Evolutionary conservation across 306 rosid species (phyloP).

Genomic region (Inga leiocalycina): DNA sequence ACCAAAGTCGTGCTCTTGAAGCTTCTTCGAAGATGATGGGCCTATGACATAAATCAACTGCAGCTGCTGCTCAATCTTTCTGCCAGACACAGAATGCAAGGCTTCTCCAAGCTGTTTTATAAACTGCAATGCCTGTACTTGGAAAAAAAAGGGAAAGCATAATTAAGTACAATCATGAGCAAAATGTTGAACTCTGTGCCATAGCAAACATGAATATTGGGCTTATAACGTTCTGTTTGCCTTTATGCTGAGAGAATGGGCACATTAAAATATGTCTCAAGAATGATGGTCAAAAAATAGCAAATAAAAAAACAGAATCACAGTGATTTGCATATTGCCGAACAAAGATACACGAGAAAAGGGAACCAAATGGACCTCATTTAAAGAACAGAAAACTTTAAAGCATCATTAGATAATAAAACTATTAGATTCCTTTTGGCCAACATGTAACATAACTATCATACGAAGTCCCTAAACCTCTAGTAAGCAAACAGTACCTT

Average conservation of each 20-base stretch:
- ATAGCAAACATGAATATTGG: conserved; percentile 21
- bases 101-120: conserved; percentile 84
- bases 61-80: conserved; percentile 44
- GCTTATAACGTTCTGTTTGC: background rate
- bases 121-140: conserved; percentile 78
- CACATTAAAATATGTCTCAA: conserved; percentile 17
- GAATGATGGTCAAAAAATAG: conserved; percentile 1
- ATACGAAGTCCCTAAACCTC: conserved; percentile 4
- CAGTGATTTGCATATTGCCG: background rate
- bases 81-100: conserved; percentile 69
- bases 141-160: conserved; percentile 38
- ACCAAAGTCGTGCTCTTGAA: conserved; percentile 79
- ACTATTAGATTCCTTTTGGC: background rate
- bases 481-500: conserved; percentile 9
- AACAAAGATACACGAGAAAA: conserved; percentile 6
- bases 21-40: conserved; percentile 84
- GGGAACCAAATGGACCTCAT: conserved; percentile 10
- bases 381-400: conserved; percentile 1
- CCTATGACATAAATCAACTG: conserved; percentile 90
- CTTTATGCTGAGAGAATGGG: conserved; percentile 15
- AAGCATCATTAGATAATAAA: background rate
- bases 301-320: background rate
- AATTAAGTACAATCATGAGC: conserved; percentile 18
- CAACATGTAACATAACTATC: background rate
- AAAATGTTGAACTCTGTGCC: conserved; percentile 16